Base-by-base conservation (phyloP, 352 stramenopile genomes). In the Phytophthora litchii region DNA sequence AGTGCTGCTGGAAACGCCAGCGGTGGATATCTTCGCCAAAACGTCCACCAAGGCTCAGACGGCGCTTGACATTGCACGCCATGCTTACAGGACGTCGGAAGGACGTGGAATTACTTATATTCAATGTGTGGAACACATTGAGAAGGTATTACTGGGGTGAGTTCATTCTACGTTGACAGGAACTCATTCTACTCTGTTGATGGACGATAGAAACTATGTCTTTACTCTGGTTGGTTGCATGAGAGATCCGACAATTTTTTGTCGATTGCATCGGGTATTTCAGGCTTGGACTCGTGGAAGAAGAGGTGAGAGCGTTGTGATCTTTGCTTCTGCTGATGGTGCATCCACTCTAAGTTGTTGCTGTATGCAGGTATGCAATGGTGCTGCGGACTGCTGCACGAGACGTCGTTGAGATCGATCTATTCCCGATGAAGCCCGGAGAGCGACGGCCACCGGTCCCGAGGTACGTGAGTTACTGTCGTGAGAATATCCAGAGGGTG, bases 191-290 rank as follows among this genome's bases (percentile, higher is more conserved):
- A 5, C n/a, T n/a, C n/a, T n/a, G 25, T 17, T 43, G 13, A 14
- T 41, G 14, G 1, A 29, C 50, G 23, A 12, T 37, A 94, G 82
- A 89, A 89, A 84, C 64, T 92, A 0, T 92, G 80, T 38, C 56
- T 94, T 8, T 90, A 91, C 72, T 88, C 83, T 11, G 84, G 83
- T 0, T 95, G 86, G 86, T 50, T 95, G 9, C 84, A 93, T 67
- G 78, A 91, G 67, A 80, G 85, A 54, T 65, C 83, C 3, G 86
- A 95, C 57, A 95, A 92, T 43, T 60, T 94, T 43, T 58, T 93
- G 25, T 95, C 86, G 7, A 72, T 90, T 55, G 77, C 82, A 5
- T 91, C 84, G 2, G 83, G 84, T 0, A 60, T 93, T 12, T 78
- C 81, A n/a, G 65, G 76, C 36, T 64, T 95, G 23, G 82, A 92